These are phyloP conservation scores for Ophiocordyceps camponoti-saundersi DNA, from an alignment of 2,329 filamentous ascomycete genomes.

Conservation along the genomic window DNA sequence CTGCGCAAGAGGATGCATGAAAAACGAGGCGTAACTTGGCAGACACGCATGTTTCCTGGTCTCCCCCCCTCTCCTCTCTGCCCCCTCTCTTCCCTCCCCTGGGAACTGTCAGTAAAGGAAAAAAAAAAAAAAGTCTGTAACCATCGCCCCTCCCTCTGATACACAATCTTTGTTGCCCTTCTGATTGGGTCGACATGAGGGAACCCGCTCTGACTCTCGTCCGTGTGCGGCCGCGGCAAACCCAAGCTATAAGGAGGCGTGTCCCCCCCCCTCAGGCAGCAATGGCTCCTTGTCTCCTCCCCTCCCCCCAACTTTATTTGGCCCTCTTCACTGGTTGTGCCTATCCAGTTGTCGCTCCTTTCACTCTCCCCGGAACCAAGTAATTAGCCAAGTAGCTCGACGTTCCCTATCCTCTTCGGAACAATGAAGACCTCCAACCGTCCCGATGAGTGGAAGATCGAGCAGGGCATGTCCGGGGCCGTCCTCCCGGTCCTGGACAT, in stretches of 20 bases:
- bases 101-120: too few species aligned
- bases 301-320: not conserved
- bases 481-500: constrained; percentile 29
- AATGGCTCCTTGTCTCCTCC: not conserved
- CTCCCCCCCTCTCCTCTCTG: too few species aligned
- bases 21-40: not conserved
- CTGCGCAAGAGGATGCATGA: not conserved
- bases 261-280: not conserved
- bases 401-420: constrained; percentile 10
- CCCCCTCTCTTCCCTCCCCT: too few species aligned
- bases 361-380: not conserved
- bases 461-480: constrained; percentile 29
- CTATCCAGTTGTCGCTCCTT: too few species aligned
- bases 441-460: constrained; percentile 35
- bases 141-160: not conserved
- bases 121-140: not conserved
- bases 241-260: not conserved
- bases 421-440: not conserved
- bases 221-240: not conserved
- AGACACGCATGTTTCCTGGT: not conserved
- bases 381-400: not conserved
- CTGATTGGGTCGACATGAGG: not conserved
- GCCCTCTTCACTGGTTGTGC: too few species aligned
- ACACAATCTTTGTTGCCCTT: not conserved
- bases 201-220: not conserved